Base-by-base conservation (phyloP, 495 filamentous ascomycete species). In the Paragyromitra xinjiangensis region DNA sequence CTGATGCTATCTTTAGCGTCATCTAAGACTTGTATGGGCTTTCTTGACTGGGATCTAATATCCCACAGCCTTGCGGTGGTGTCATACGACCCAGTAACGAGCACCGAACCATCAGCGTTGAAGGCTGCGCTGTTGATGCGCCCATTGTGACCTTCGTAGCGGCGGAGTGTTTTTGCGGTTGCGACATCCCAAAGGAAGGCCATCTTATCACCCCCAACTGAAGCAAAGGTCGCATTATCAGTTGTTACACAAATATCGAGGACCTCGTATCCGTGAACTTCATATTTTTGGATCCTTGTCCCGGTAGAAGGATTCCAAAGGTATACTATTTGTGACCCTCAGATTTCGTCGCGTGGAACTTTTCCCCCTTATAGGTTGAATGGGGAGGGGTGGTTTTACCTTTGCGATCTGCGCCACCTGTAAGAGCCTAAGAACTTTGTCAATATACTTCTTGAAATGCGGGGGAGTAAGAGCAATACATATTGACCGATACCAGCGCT, bases 101-200 rank as follows among this genome's bases (percentile, higher is more conserved):
- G 85, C 1, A 97, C 87, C 2, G 85, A 84, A 12, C 91, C 93
- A 37, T 84, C 91, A 19, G 87, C 87, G 0, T 88, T 93, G 79
- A 97, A 97, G 40, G 86, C 85, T 3, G 94, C 92, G 14, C 87
- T 84, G 83, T 98, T 96, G 44, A 99, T 86, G 34, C 93, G 85
- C 19, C 88, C 88, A 48, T 85, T 86, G 84, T 96, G 93, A 4
- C 91, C 93, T 59, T 86, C 84, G 86, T 94, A 96, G 40, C 95
- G 87, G 39, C 91, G 87, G 16, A 91, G 81, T 0, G 95, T 97
- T 78, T 85, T 84, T 8, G 91, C 93, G 5, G 91, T 91, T 5
- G 89, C 85, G 0, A 98, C 95, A 84, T 99, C 95, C 95, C 95
- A 99, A 19, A 97, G 87, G 81, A 97, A 97, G 4, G 97, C 93